Evolutionary conservation across 148 eudicot genomes (phyloP), one percentile per base, ranked within the genome.

Genomic region (Chenopodium suecicum): DNA sequence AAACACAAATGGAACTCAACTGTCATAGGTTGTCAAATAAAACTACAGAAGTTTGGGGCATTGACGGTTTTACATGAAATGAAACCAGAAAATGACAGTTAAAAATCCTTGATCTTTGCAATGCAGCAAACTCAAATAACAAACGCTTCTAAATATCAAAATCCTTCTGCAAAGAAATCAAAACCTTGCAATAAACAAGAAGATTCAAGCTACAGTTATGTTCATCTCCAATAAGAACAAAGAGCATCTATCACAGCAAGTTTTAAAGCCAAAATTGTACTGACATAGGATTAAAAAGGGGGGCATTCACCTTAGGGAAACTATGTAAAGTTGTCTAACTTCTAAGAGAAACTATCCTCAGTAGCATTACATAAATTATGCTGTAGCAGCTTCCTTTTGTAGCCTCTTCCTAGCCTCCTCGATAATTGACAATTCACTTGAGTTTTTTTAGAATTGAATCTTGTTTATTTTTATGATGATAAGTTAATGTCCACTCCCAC

Each of bases 331-430:
- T 37, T 50, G 31, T 74, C 22, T 31, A 74, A 52, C 34, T 54
- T 63, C 12, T 10, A 13, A 13, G 34, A 48, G 11, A 72, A 41
- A 70, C 31, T 46, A 72, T 47, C 54, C 54, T 44, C 23, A 4
- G n/a, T 72, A 7, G 16, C 16, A 41, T 14, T 74, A 74, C 19
- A 74, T 48, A 64, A 52, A 50, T 79, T 69, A 79, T 2, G 85
- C 82, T 37, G 79, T 19, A 3, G 47, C 47, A 16, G 81, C 78
- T 56, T 78, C 80, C 22, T 83, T 77, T 29, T 75, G 65, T 56
- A 23, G 80, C 66, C 91, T 86, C 83, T 85, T 88, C 81, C 80
- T 72, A 0, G 88, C 89, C 83, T 89, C 93, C 84, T 90, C 91
- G 16, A 89, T 89, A 60, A 90, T 86, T 7, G 91, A 29, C 86